phyloP scores from a whole-genome alignment of 352 stramenopile species.

The Elongisporangium undulatum region DNA sequence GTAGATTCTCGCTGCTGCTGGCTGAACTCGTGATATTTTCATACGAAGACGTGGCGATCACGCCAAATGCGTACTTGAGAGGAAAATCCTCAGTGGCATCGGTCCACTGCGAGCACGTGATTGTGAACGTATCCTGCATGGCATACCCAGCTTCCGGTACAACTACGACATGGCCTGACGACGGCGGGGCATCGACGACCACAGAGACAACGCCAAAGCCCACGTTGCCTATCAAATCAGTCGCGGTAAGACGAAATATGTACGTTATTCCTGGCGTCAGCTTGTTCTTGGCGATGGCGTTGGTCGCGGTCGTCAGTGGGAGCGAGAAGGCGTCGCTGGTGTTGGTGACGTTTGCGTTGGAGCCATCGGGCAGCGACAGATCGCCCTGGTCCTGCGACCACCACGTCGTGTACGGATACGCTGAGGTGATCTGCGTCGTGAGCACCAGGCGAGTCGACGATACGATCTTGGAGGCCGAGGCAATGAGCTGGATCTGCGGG shows the following conservation, averaged over 20 bases:
- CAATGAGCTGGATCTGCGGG: slow-evolving; percentile 28
- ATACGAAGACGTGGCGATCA: slow-evolving; percentile 31
- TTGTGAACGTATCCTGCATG: slow-evolving; percentile 44
- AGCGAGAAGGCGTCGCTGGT: slow-evolving; percentile 40
- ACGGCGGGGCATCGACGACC: slow-evolving; percentile 53
- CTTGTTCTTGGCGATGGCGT: slow-evolving; percentile 44
- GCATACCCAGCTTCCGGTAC: slow-evolving; percentile 40
- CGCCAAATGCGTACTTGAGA: slow-evolving; percentile 56
- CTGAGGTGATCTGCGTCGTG: slow-evolving; percentile 30
- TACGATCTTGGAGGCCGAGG: slow-evolving; percentile 38
- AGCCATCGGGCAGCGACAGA: slow-evolving; percentile 24
- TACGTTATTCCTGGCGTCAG: slow-evolving; percentile 67
- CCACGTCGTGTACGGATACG: slow-evolving; percentile 50
- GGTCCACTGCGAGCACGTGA: slow-evolving; percentile 54
- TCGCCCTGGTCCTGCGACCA: slow-evolving; percentile 65
- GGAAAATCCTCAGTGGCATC: slow-evolving; percentile 54
- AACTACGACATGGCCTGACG: slow-evolving; percentile 43
- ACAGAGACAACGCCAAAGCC: slow-evolving; percentile 52
- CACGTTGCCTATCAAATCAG: slow-evolving; percentile 40
- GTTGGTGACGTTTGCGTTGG: slow-evolving; percentile 14
- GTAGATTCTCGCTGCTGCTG: not conserved
- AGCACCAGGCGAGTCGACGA: slow-evolving; percentile 36
- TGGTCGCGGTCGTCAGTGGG: slow-evolving; percentile 45
- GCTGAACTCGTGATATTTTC: slow-evolving; percentile 10
- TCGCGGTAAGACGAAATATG: slow-evolving; percentile 50